Conservation (phyloP, 2,329 filamentous ascomycete genomes). For the Ascochyta viciae-villosae region DNA sequence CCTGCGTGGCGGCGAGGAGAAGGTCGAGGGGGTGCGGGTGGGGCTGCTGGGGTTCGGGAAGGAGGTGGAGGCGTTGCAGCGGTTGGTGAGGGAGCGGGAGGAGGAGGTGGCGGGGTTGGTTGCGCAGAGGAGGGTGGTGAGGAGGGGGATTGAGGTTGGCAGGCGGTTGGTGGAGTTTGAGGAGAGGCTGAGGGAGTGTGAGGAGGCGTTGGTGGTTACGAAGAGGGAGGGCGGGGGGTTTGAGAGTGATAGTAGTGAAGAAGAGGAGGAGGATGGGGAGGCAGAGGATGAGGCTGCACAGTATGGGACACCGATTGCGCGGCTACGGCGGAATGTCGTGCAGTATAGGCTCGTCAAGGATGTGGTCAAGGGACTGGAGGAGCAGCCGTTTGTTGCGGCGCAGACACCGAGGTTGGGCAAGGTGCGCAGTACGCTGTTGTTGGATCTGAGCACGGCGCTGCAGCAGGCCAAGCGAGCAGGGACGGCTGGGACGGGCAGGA, state of each 20-base stretch:
- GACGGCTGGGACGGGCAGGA: constrained; percentile 48
- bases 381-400: constrained; percentile 68
- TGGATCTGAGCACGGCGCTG: constrained; percentile 70
- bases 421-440: constrained; percentile 67
- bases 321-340: constrained; percentile 63
- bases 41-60: constrained; percentile 84
- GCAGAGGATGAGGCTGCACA: constrained; percentile 40
- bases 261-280: constrained; percentile 47
- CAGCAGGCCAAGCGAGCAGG: constrained; percentile 60
- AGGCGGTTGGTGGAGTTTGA: constrained; percentile 70
- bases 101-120: constrained; percentile 69
- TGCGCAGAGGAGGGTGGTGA: constrained; percentile 73
- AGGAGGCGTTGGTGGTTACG: constrained; percentile 44
- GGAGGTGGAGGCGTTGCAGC: constrained; percentile 77
- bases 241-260: constrained; percentile 35
- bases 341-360: constrained; percentile 65
- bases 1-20: constrained; percentile 86
- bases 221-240: constrained; percentile 30
- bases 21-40: constrained; percentile 87
- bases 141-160: constrained; percentile 68
- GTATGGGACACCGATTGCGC: constrained; percentile 45
- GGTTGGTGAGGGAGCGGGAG: constrained; percentile 68
- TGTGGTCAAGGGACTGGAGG: constrained; percentile 59
- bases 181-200: constrained; percentile 61
- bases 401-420: constrained; percentile 64